Percentiles rank a stretch among this genome's conserved stretches.
phyloP scores from a whole-genome alignment of 2,329 filamentous ascomycete species.

The Fusarium citri region DNA sequence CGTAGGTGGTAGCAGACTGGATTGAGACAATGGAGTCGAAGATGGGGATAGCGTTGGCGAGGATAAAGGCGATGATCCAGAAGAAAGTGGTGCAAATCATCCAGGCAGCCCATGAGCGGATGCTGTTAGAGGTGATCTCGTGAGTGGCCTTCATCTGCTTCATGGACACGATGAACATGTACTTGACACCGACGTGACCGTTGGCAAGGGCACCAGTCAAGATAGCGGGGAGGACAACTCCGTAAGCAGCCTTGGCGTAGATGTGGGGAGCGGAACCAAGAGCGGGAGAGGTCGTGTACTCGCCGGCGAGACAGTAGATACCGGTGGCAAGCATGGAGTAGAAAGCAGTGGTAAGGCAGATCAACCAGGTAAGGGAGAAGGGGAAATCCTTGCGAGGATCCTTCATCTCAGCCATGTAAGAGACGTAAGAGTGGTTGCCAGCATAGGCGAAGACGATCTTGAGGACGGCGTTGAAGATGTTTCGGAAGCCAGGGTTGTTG shows the following conservation, averaged over 20 bases:
- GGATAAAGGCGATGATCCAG: constrained; percentile 37
- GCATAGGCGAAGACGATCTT: constrained; percentile 39
- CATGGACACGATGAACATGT: constrained; percentile 23
- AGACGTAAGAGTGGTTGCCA: constrained; percentile 40
- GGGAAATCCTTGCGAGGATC: constrained; percentile 37
- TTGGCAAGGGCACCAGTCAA: constrained; percentile 36
- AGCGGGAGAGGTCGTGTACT: constrained; percentile 30
- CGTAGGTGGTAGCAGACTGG: constrained; percentile 34
- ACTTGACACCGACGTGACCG: constrained; percentile 41
- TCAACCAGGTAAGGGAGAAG: constrained; percentile 25
- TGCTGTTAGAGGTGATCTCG: constrained; percentile 23
- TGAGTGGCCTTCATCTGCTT: constrained; percentile 16
- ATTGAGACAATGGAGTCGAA: constrained; percentile 43
- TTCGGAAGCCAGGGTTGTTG: constrained; percentile 25
- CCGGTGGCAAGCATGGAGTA: constrained; percentile 35
- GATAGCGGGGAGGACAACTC: constrained; percentile 33
- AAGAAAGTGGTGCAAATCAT: constrained; percentile 33
- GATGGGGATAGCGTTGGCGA: constrained; percentile 42
- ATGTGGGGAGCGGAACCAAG: constrained; percentile 34
- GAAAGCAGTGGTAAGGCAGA: constrained; percentile 18
- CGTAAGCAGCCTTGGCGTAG: constrained; percentile 40
- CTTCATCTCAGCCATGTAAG: constrained; percentile 41
- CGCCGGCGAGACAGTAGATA: constrained; percentile 40
- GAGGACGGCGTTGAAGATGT: constrained; percentile 22
- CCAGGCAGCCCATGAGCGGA: constrained; percentile 42